These are phyloP conservation scores for Dothideomycetes sp. DNA, from an alignment of 2,329 filamentous ascomycete genomes.

Conservation along the genomic window DNA sequence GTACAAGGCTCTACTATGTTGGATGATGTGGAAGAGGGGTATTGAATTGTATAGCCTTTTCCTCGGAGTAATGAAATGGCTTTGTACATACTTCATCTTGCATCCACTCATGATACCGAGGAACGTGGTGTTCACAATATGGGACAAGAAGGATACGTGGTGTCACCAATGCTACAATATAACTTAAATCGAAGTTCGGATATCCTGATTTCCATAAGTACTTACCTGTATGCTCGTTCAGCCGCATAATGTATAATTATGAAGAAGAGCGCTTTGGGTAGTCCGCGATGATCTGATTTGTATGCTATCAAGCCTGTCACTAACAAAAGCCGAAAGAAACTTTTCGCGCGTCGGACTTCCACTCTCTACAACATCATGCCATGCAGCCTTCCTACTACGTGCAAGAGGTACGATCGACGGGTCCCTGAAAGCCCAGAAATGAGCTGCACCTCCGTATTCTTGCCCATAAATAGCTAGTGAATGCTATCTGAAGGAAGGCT, in stretches of 20 bases:
- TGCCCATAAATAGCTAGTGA: no score
- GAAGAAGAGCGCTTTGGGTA: no score
- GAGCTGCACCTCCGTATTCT: no score
- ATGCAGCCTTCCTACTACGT: no score
- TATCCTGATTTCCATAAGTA: neutral
- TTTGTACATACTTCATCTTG: constrained; percentile 52
- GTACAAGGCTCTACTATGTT: neutral
- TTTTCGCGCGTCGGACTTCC: neutral
- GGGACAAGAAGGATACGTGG: constrained; percentile 64
- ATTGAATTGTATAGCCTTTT: no score
- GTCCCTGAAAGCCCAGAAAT: no score
- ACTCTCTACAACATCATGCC: neutral
- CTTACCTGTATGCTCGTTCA: constrained; percentile 30
- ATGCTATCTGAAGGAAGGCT: no score
- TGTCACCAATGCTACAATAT: constrained; percentile 53
- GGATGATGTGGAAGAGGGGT: neutral
- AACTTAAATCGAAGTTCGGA: neutral
- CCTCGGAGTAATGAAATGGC: neutral
- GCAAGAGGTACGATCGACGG: no score
- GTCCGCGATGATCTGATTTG: no score
- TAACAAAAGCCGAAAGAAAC: neutral
- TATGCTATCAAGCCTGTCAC: no score
- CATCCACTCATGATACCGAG: constrained; percentile 85
- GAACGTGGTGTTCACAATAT: constrained; percentile 72
- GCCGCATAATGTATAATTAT: constrained; percentile 21